These are phyloP conservation scores for Debaryomycetaceae sp. DNA, from an alignment of 1,139 yeast genomes.

Conservation along the genomic window DNA sequence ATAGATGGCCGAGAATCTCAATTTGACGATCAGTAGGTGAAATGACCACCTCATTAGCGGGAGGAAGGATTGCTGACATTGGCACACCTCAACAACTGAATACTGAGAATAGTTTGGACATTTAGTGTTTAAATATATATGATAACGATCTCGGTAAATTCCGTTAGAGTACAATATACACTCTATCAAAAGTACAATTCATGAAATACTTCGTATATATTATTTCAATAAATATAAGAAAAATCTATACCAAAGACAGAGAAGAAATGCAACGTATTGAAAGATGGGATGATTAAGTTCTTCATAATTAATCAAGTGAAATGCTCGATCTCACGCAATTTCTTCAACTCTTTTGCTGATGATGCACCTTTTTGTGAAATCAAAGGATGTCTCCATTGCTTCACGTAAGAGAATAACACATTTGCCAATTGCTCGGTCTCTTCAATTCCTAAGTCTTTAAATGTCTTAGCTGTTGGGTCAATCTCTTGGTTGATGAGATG, in stretches of 20 bases:
- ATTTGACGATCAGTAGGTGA: constrained; percentile 18
- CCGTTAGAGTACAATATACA: not conserved
- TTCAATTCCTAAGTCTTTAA: constrained; percentile 67
- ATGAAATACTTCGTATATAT: constrained; percentile 3
- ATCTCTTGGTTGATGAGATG: constrained; percentile 66
- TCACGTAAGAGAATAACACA: constrained; percentile 62
- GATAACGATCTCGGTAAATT: not conserved
- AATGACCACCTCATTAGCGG: constrained; percentile 14
- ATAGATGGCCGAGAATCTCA: constrained; percentile 51
- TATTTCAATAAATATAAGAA: not conserved
- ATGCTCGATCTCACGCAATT: constrained; percentile 47
- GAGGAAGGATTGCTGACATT: constrained; percentile 21
- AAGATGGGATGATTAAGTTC: not conserved
- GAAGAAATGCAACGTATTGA: not conserved
- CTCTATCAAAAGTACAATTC: not conserved
- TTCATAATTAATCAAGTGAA: constrained; percentile 23
- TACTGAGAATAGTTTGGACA: too few relatives aligned
- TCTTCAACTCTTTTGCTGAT: constrained; percentile 38
- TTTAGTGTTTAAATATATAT: too few relatives aligned
- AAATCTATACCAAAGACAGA: not conserved
- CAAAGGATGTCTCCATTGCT: constrained; percentile 53
- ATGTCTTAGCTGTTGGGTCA: constrained; percentile 61
- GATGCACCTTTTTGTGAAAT: constrained; percentile 48
- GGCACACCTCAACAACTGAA: too few relatives aligned
- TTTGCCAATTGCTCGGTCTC: constrained; percentile 67